Evolutionary conservation across 495 filamentous ascomycete species (phyloP).

Genomic region (Durotheca rogersii): DNA sequence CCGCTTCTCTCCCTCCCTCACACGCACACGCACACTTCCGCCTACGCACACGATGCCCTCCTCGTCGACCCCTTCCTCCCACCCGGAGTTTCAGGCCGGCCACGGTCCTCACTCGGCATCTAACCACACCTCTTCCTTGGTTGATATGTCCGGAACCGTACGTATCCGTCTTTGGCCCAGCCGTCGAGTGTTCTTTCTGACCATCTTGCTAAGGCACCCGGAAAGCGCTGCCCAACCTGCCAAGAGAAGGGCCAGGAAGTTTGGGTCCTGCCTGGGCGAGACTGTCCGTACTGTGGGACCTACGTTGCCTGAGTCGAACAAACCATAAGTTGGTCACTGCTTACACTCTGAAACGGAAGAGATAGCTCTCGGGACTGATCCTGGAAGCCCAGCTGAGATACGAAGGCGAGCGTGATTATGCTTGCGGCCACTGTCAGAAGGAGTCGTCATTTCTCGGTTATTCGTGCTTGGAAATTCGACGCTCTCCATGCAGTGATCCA

Average conservation of each 20-base stretch:
- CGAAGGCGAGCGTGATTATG: conserved; percentile 2
- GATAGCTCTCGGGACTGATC: conserved; percentile 5
- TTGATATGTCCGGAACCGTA: conserved; percentile 32
- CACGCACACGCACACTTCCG: not conserved
- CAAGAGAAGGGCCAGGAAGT: conserved; percentile 48
- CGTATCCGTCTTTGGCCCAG: not conserved
- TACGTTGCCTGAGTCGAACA: conserved; percentile 22
- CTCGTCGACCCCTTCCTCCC: conserved; percentile 17
- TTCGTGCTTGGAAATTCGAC: conserved; percentile 21
- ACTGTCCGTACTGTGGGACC: conserved; percentile 49
- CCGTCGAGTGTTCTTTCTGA: conserved; percentile 13
- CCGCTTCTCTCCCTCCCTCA: not conserved
- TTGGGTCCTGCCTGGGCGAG: conserved; percentile 52
- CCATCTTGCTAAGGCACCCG: conserved; percentile 15
- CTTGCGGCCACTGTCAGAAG: not conserved
- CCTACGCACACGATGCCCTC: conserved; percentile 15
- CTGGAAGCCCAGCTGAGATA: conserved; percentile 5
- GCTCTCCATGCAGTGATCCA: conserved; percentile 8
- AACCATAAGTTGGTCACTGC: conserved; percentile 13
- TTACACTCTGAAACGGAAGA: not conserved
- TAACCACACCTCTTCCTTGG: conserved; percentile 9
- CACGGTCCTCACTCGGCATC: conserved; percentile 14
- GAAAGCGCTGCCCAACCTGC: conserved; percentile 36
- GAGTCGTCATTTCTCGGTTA: conserved; percentile 27
- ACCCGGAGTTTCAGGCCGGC: conserved; percentile 4